Base-by-base conservation (phyloP, 352 stramenopile genomes). In the Phytophthora kernoviae region DNA sequence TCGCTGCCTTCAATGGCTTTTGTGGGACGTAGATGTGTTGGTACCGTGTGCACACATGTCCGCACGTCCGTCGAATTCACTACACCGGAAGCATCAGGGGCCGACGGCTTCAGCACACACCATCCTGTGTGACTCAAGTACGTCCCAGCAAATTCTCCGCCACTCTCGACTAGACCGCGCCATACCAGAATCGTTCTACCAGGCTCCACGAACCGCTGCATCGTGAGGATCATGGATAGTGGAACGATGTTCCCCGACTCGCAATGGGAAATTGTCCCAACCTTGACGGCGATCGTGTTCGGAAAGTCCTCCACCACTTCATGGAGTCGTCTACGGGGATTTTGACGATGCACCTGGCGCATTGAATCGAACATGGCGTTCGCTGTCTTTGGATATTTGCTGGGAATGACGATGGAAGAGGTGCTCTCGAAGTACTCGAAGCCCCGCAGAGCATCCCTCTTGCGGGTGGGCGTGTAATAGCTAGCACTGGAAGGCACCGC, bases 211-310 rank as follows among this genome's bases (percentile, higher is more conserved):
- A 57, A 62, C 5, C 51, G 51, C 12, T 44, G 44, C 22, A 50
- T 21, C 27, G 57, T 37, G 2, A 34, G 1, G 9, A 52, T 22
- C 10, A 67, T n/a, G 7, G 10, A 18, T n/a, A 57, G 17, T 43
- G 36, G 40, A 45, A 57, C 12, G 7, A 62, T 24, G 4, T 30
- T 20, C 5, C 9, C 52, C 8, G 33, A 30, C 15, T 61, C 44
- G 5, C 39, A 62, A 15, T 59, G 50, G 34, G 30, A 27, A 22
- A 47, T 18, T 0, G 50, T 61, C 1, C 36, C 44, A 48, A 62
- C 62, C 44, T 67, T 67, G 21, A 67, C 53, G 11, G 44, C 58
- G 5, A 62, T 54, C 4, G 58, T 67, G 30, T 58, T 51, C 0
- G 15, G 15, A 12, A 20, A 5, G 12, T 57, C 18, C 15, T 40